These are phyloP conservation scores for Puccinia brachypodii DNA, from an alignment of 1,284 basidiomycete genomes.

Conservation along the genomic window DNA sequence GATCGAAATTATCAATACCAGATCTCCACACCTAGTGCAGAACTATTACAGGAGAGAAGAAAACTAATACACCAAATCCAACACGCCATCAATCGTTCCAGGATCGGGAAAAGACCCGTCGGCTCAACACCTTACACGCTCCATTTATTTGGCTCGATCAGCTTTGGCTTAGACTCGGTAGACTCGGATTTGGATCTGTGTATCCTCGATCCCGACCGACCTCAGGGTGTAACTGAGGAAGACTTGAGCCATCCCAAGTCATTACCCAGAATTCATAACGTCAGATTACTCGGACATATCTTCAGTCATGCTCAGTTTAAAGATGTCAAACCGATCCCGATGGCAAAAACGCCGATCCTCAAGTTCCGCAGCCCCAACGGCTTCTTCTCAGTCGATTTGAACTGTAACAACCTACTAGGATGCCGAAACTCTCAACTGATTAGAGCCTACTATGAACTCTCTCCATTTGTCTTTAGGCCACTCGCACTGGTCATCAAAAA, in stretches of 20 bases:
- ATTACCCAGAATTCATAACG: constrained; percentile 6
- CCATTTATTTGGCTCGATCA: constrained; percentile 26
- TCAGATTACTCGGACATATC: neutral
- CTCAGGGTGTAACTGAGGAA: neutral
- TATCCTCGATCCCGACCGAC: constrained; percentile 31
- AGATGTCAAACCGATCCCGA: constrained; percentile 15
- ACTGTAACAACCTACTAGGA: constrained; percentile 34
- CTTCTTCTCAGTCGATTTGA: constrained; percentile 17
- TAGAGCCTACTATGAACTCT: constrained; percentile 20
- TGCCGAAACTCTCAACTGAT: constrained; percentile 21
- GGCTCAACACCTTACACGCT: neutral
- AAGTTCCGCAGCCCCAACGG: constrained; percentile 21
- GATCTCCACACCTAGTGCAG: neutral
- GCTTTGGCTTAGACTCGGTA: constrained; percentile 21
- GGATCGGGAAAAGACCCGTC: neutral
- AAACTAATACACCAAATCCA: neutral
- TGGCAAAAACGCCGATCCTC: constrained; percentile 14
- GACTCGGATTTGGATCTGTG: constrained; percentile 36
- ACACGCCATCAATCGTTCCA: neutral
- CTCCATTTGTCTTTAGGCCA: constrained; percentile 16
- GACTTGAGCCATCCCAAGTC: neutral
- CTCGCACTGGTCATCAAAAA: constrained; percentile 26
- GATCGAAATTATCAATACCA: neutral
- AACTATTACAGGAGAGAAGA: neutral
- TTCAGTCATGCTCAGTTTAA: neutral